phyloP scores from a whole-genome alignment of 768 basidiomycete genomes.

The Pleurotus salmoneostramineus region DNA sequence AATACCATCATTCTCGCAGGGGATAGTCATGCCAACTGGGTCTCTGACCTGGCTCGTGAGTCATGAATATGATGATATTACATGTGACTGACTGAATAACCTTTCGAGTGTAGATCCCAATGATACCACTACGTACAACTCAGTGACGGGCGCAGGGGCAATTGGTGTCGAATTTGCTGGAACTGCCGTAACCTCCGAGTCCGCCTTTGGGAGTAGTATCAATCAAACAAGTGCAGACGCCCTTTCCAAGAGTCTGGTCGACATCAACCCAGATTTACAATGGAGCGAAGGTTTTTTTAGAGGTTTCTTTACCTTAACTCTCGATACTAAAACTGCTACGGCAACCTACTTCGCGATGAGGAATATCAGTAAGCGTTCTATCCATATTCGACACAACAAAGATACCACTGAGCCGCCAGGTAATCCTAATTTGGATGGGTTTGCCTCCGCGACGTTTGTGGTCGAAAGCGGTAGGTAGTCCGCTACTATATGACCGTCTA shows the following conservation, averaged over 20 bases:
- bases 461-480: conserved; percentile 23
- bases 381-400: background rate
- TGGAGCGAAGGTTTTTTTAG: conserved; percentile 59
- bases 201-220: conserved; percentile 41
- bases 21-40: conserved; percentile 62
- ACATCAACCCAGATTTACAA: conserved; percentile 45
- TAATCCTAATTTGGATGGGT: conserved; percentile 39
- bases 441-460: conserved; percentile 37
- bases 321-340: conserved; percentile 39
- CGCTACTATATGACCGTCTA: background rate
- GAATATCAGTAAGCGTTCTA: background rate
- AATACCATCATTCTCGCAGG: conserved; percentile 57
- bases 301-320: conserved; percentile 54
- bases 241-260: conserved; percentile 31
- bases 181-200: conserved; percentile 50
- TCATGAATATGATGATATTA: background rate
- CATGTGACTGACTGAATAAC: background rate
- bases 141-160: conserved; percentile 42
- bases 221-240: conserved; percentile 32
- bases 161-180: conserved; percentile 61
- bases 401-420: conserved; percentile 15
- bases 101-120: conserved; percentile 33
- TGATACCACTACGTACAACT: conserved; percentile 47
- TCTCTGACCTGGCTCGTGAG: conserved; percentile 51
- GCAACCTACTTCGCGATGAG: conserved; percentile 53